Evolutionary conservation across 768 basidiomycete genomes (phyloP), one percentile per base, ranked within the genome.

Genomic region (Lactarius evosmus): DNA sequence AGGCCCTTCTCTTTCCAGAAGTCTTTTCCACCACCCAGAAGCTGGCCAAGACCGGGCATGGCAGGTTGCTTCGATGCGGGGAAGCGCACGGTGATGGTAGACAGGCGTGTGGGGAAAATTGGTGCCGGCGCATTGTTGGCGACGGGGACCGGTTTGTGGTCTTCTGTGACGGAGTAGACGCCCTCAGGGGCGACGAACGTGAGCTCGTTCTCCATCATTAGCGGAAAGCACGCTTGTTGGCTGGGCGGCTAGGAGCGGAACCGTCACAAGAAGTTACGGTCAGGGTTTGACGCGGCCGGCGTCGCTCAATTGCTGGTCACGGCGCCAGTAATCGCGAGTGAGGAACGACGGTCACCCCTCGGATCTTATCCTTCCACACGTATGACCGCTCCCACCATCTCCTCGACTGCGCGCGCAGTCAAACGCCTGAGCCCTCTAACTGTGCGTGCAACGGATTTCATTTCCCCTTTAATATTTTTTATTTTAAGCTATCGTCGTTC

Each of bases 101-200:
- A 84, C 40, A 91, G 77, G 40, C 79, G 82, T 60, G 91, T 85
- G 8, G 90, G 86, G 71, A 81, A 84, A 14, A 72, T 62, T 25
- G 74, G 66, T 41, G 69, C 69, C 65, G 76, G 69, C 76, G 75
- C 57, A 75, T 75, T 66, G 81, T 80, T 55, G 78, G 69, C 27
- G 53, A 65, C 11, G 36, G 78, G 72, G 50, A 80, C 76, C 0
- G 89, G 85, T 74, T 87, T 91, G 80, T 90, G 87, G 71, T 93
- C 93, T 69, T 93, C 92, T 19, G 88, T 91, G 72, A 92, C 83
- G 29, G 90, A 87, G 78, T 94, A 94, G 49, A 93, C 90, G 69
- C 92, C 92, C 75, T 94, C 92, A 58, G 92, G 92, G 36, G 92
- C 91, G 51, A 93, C 87, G 75, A 94, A 93, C 30, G 90, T 88